These are phyloP conservation scores for Triticum monococcum DNA, from an alignment of 176 grass and related monocot genomes.

Conservation along the genomic window DNA sequence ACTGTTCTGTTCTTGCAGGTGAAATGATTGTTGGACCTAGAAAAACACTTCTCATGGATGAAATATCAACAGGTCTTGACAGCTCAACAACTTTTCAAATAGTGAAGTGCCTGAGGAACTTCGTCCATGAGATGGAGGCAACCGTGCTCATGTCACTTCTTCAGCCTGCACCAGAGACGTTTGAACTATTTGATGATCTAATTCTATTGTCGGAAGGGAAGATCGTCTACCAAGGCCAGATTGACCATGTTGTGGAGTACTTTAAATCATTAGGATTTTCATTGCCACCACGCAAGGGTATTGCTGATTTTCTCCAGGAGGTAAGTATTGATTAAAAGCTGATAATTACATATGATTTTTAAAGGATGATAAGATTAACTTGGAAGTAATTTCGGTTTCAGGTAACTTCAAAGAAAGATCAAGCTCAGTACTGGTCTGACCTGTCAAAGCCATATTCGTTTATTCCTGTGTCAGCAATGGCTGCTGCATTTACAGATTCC, in stretches of 20 bases:
- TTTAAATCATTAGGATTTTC: slow-evolving; percentile 67
- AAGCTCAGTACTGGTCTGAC: slow-evolving; percentile 70
- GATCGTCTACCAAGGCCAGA: slow-evolving; percentile 72
- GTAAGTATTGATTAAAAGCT: slow-evolving; percentile 7
- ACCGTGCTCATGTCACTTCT: slow-evolving; percentile 86
- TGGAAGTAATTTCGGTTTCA: slow-evolving; percentile 27
- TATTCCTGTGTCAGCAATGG: slow-evolving; percentile 52
- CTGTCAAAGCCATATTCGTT: slow-evolving; percentile 48
- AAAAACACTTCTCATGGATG: slow-evolving; percentile 83
- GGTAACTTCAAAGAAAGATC: slow-evolving; percentile 80
- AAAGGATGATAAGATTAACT: not conserved
- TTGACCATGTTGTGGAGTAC: slow-evolving; percentile 34
- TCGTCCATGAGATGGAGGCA: slow-evolving; percentile 79
- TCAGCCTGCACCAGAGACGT: slow-evolving; percentile 79
- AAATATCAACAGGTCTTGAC: slow-evolving; percentile 83
- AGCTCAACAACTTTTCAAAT: slow-evolving; percentile 87
- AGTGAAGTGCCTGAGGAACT: slow-evolving; percentile 69
- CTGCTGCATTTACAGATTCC: slow-evolving; percentile 52
- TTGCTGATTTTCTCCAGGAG: slow-evolving; percentile 83
- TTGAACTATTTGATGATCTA: slow-evolving; percentile 79
- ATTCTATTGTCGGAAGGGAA: slow-evolving; percentile 74
- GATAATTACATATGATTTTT: not conserved
- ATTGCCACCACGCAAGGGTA: slow-evolving; percentile 61
- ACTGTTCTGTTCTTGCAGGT: slow-evolving; percentile 35
- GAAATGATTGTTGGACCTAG: slow-evolving; percentile 82